Evolutionary conservation across 768 basidiomycete species (phyloP).

Genomic region (Hygrocybe coccinea): DNA sequence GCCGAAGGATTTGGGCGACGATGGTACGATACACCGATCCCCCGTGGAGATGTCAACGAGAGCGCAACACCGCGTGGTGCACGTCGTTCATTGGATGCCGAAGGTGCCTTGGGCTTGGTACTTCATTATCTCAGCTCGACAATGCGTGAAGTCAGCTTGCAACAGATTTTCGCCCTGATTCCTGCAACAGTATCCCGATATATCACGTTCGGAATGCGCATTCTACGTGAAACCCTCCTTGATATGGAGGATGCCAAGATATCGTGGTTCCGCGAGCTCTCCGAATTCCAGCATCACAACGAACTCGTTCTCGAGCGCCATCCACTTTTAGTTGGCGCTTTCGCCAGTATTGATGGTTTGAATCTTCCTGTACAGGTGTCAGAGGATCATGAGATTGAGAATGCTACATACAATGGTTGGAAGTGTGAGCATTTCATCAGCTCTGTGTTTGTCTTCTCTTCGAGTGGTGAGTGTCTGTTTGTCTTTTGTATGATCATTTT

Average conservation of each 20-base stretch:
- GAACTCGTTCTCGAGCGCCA: slow-evolving; percentile 29
- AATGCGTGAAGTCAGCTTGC: slow-evolving; percentile 36
- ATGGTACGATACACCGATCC: slow-evolving; percentile 28
- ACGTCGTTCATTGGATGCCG: slow-evolving; percentile 33
- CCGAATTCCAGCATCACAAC: slow-evolving; percentile 27
- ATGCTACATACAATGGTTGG: slow-evolving; percentile 43
- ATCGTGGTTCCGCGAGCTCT: slow-evolving; percentile 16
- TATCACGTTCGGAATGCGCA: slow-evolving; percentile 27
- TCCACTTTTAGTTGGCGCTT: slow-evolving; percentile 32
- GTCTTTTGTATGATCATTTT: not conserved
- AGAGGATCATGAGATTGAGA: slow-evolving; percentile 38
- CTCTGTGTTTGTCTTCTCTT: slow-evolving; percentile 29
- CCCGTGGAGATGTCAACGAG: slow-evolving; percentile 22
- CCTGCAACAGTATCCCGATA: slow-evolving; percentile 35
- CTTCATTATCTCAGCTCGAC: slow-evolving; percentile 42
- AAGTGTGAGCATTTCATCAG: slow-evolving; percentile 37
- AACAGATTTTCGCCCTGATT: slow-evolving; percentile 43
- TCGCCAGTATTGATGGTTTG: slow-evolving; percentile 39
- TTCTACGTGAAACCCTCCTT: slow-evolving; percentile 28
- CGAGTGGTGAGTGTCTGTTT: slow-evolving; percentile 14
- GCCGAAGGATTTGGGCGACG: slow-evolving; percentile 27
- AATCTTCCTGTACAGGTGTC: slow-evolving; percentile 30
- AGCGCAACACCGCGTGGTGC: slow-evolving; percentile 19
- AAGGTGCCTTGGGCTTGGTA: slow-evolving; percentile 37
- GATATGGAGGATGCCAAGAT: slow-evolving; percentile 25